phyloP scores from a whole-genome alignment of 306 rosid genomes.

The Trichosanthes cucumerina region DNA sequence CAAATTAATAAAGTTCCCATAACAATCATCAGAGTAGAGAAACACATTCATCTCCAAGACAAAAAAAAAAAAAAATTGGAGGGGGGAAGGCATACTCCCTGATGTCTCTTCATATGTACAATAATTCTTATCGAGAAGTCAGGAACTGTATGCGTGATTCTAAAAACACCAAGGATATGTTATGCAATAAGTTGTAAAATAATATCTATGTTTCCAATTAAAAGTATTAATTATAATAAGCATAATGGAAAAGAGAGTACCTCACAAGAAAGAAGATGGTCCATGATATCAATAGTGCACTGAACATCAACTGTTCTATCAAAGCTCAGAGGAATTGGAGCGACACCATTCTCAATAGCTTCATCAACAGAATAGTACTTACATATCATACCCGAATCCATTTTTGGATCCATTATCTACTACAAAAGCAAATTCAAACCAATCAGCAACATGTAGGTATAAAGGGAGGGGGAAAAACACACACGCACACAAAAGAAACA shows the following conservation, averaged over 20 bases:
- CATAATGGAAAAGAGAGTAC: slow-evolving; percentile 34
- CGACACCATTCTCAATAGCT: slow-evolving; percentile 92
- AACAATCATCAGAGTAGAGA: slow-evolving; percentile 1
- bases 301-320: slow-evolving; percentile 63
- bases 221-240: background rate
- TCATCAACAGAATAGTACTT: slow-evolving; percentile 86
- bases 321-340: slow-evolving; percentile 76
- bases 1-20: background rate
- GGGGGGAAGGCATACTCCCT: background rate
- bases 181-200: background rate
- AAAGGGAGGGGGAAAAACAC: background rate
- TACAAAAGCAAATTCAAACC: slow-evolving; percentile 12
- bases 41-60: background rate
- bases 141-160: background rate
- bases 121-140: background rate
- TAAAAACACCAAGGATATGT: background rate
- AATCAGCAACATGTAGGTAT: background rate
- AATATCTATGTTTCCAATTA: background rate
- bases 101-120: background rate
- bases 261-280: slow-evolving; percentile 94
- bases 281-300: slow-evolving; percentile 73
- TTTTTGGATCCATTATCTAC: slow-evolving; percentile 99
- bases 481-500: background rate
- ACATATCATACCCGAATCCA: slow-evolving; percentile 86
- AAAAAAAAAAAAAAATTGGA: background rate